These are phyloP conservation scores for Zangia roseola DNA, from an alignment of 768 basidiomycete genomes.

Conservation along the genomic window DNA sequence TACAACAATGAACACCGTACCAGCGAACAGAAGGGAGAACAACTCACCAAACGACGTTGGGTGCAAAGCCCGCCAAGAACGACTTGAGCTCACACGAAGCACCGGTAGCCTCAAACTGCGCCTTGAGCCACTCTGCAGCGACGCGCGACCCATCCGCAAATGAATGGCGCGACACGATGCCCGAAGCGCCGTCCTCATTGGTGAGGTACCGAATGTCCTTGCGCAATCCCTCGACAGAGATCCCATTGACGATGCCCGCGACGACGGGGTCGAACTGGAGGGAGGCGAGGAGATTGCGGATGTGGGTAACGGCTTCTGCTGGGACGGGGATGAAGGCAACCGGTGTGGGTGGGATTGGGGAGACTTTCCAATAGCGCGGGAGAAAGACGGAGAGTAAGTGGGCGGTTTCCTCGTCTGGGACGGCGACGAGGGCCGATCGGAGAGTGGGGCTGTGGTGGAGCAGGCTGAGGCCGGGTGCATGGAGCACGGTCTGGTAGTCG, in stretches of 20 bases:
- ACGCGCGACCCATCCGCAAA: slow-evolving; percentile 61
- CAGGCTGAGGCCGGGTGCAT: slow-evolving; percentile 21
- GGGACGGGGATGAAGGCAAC: slow-evolving; percentile 56
- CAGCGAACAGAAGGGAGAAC: neutral
- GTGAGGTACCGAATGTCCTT: slow-evolving; percentile 80
- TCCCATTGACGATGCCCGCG: slow-evolving; percentile 63
- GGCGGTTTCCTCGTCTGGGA: slow-evolving; percentile 39
- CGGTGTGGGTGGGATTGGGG: slow-evolving; percentile 53
- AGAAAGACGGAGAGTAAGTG: slow-evolving; percentile 55
- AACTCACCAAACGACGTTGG: slow-evolving; percentile 81
- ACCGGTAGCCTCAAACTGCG: slow-evolving; percentile 68
- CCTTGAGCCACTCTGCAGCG: slow-evolving; percentile 48
- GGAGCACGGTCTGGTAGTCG: slow-evolving; percentile 20
- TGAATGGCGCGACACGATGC: slow-evolving; percentile 78
- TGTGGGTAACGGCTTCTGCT: slow-evolving; percentile 47
- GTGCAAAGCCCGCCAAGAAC: slow-evolving; percentile 75
- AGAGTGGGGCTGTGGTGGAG: slow-evolving; percentile 38
- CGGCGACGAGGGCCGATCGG: slow-evolving; percentile 49
- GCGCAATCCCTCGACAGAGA: slow-evolving; percentile 64
- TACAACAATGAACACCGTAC: neutral
- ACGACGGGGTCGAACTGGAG: slow-evolving; percentile 70
- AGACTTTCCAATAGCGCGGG: slow-evolving; percentile 75
- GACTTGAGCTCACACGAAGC: slow-evolving; percentile 65
- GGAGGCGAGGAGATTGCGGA: slow-evolving; percentile 53
- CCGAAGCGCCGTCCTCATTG: slow-evolving; percentile 74